phyloP scores from a whole-genome alignment of 2,329 filamentous ascomycete genomes.

The Apiospora saccharicola region DNA sequence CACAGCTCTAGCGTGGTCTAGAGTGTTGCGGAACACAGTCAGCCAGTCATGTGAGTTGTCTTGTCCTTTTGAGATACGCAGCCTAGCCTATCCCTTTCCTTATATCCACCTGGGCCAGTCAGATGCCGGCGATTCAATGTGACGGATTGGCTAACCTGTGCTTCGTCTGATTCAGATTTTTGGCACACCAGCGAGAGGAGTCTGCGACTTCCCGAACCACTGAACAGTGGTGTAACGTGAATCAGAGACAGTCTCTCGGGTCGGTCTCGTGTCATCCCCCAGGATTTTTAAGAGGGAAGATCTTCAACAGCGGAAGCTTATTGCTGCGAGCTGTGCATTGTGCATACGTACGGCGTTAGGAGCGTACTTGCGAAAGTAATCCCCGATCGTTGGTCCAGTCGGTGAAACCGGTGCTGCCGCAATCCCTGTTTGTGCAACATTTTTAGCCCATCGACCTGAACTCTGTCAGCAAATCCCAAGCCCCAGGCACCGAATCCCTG shows the following conservation, averaged over 20 bases:
- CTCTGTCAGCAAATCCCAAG: background rate
- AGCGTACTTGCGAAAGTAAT: background rate
- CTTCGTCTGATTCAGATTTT: slow-evolving; percentile 8
- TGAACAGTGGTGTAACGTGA: slow-evolving; percentile 22
- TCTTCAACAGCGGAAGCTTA: slow-evolving; percentile 13
- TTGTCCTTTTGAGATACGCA: background rate
- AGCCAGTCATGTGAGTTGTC: slow-evolving; percentile 26
- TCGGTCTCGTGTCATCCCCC: slow-evolving; percentile 14
- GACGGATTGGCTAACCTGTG: slow-evolving; percentile 1
- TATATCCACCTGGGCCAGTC: background rate
- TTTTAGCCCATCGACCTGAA: slow-evolving; percentile 14
- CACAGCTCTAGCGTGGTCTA: slow-evolving; percentile 26
- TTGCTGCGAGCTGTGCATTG: slow-evolving; percentile 14
- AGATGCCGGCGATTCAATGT: background rate
- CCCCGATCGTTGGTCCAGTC: slow-evolving; percentile 14
- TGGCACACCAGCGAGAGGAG: background rate
- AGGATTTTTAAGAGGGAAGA: background rate
- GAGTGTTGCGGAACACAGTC: background rate
- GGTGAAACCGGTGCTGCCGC: slow-evolving; percentile 15
- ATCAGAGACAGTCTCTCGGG: slow-evolving; percentile 24
- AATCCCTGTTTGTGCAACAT: slow-evolving; percentile 16
- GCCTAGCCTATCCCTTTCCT: background rate
- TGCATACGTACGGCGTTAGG: slow-evolving; percentile 5
- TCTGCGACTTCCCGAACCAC: slow-evolving; percentile 22
- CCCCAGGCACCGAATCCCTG: slow-evolving; percentile 11